Evolutionary conservation across 108 stramenopile genomes (phyloP).

Genomic region (Conticribra guillardii): DNA sequence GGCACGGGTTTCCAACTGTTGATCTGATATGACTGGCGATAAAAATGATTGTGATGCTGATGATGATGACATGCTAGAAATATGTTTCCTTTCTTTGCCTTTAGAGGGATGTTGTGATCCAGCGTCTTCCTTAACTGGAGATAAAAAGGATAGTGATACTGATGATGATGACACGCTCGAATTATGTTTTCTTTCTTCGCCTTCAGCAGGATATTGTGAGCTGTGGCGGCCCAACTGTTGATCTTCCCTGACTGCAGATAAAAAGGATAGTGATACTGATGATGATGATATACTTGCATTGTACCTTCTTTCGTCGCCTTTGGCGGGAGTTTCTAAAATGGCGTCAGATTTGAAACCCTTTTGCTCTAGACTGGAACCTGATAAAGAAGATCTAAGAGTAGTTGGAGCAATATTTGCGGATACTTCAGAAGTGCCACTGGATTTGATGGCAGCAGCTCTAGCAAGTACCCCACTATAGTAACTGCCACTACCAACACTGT

Average conservation of each 20-base stretch:
- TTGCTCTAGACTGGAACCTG: too few species aligned
- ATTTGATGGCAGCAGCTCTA: slow-evolving; percentile 20
- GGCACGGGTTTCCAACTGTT: too few species aligned
- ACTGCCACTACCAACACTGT: slow-evolving; percentile 10
- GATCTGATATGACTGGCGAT: neutral
- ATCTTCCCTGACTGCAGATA: too few species aligned
- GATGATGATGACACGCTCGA: neutral
- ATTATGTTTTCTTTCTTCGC: neutral
- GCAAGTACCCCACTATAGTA: slow-evolving; percentile 22
- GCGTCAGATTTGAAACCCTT: too few species aligned
- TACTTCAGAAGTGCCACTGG: neutral
- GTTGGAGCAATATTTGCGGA: neutral
- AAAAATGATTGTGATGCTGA: neutral
- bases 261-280: too few species aligned
- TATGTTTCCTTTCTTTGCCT: neutral
- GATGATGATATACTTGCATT: too few species aligned
- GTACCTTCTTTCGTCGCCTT: too few species aligned
- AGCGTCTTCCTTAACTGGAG: neutral
- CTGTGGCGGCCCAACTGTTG: too few species aligned
- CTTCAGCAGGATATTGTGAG: neutral
- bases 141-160: neutral
- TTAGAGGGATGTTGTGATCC: neutral
- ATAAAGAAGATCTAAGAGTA: too few species aligned
- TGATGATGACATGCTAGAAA: neutral
- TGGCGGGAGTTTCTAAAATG: too few species aligned